A percentile compares a stretch with the other conserved stretches of the same genome.
Evolutionary conservation across 345 rosid species (phyloP).

Genomic region (Camelina laxa): DNA sequence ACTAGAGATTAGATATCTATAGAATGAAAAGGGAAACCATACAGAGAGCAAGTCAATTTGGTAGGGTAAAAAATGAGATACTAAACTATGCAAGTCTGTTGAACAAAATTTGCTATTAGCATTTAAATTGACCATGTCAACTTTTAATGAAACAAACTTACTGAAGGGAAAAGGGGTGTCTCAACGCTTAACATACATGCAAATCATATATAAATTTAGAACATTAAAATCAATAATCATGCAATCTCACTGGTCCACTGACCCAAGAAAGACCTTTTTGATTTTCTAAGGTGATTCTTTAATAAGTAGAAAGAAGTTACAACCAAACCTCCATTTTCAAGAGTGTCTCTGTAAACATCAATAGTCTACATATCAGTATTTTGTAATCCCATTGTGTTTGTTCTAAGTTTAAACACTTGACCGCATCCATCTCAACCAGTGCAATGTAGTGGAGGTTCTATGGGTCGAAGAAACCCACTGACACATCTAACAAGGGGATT

Average conservation of each 20-base stretch:
- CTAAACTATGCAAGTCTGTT: conserved; percentile 4
- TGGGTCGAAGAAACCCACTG: conserved; percentile 45
- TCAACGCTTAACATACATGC: neutral
- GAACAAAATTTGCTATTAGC: neutral
- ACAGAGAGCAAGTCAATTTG: conserved; percentile 16
- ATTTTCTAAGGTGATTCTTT: neutral
- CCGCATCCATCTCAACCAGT: conserved; percentile 24
- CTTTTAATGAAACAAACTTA: conserved; percentile 26
- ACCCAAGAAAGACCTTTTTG: neutral
- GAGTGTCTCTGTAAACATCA: neutral
- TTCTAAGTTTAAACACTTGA: conserved; percentile 8
- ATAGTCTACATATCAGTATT: conserved; percentile 22
- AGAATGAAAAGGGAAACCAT: conserved; percentile 18
- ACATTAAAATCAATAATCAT: conserved; percentile 1
- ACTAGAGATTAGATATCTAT: conserved; percentile 20
- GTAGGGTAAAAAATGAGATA: neutral
- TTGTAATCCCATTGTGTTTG: conserved; percentile 7
- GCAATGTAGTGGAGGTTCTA: conserved; percentile 24
- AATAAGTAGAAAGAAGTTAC: conserved; percentile 12
- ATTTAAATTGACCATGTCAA: neutral
- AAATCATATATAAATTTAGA: conserved; percentile 2
- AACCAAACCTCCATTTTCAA: conserved; percentile 24
- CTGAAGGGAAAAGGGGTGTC: neutral
- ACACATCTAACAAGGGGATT: conserved; percentile 29
- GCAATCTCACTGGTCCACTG: conserved; percentile 10